These are phyloP conservation scores for Pythium rhizo-oryzae DNA, from an alignment of 352 stramenopile species.

Conservation along the genomic window DNA sequence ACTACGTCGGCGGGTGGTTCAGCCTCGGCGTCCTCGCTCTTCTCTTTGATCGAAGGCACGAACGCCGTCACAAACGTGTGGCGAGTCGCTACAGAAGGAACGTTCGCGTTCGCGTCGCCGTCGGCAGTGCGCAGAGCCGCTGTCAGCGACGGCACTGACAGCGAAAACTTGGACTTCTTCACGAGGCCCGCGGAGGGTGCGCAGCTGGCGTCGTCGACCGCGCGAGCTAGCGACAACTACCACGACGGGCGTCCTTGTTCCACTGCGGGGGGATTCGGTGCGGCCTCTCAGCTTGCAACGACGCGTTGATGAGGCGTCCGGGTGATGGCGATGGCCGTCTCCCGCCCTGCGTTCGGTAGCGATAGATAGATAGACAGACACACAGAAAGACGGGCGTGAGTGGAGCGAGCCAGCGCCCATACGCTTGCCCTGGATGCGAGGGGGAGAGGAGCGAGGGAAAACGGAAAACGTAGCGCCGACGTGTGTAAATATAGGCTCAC, in stretches of 20 bases:
- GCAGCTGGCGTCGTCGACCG: neutral
- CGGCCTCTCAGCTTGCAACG: neutral
- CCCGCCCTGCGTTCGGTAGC: neutral
- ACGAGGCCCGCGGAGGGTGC: slow-evolving; percentile 6
- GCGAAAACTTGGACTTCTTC: slow-evolving; percentile 34
- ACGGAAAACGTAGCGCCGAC: neutral
- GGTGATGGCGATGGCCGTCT: neutral
- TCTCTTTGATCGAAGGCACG: slow-evolving; percentile 16
- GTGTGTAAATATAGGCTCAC: no score
- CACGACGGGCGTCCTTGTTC: neutral
- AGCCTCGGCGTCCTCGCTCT: slow-evolving; percentile 26
- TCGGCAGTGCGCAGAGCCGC: slow-evolving; percentile 1
- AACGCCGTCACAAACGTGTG: neutral
- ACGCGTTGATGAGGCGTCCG: no score
- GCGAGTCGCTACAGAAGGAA: no score
- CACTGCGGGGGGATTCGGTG: neutral
- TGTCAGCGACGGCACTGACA: slow-evolving; percentile 29
- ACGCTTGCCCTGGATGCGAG: no score
- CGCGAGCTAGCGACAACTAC: neutral
- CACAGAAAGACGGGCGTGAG: neutral
- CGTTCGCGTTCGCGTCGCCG: neutral
- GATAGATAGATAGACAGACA: neutral
- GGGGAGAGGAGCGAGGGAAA: neutral
- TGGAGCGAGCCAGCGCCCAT: neutral
- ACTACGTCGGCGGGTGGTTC: slow-evolving; percentile 7